Evolutionary conservation across 306 rosid species (phyloP), one percentile per base, ranked within the genome.

Genomic region (Biancaea sappan): DNA sequence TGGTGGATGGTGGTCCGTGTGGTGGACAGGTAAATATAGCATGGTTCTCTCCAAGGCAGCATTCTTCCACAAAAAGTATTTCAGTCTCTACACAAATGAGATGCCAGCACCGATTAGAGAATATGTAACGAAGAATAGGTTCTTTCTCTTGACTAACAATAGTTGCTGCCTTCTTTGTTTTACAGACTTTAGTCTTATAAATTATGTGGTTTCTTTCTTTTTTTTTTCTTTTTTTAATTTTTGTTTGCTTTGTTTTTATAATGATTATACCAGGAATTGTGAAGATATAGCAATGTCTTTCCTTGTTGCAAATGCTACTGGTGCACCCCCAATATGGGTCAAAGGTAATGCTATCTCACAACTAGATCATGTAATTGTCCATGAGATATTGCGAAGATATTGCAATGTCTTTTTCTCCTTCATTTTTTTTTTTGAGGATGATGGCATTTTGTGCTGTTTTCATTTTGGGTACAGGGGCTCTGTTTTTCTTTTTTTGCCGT

Each of bases 1-100:
- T 81, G 96, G 97, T 24, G 99, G 99, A 71, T 94, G 99, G 99
- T 92, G 96, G 99, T 92, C 97, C 2, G 99, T 94, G 68, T 94
- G 99, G 99, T 94, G 99, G 99, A 88, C 91, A 15, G 99, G 99
- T 38, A 83, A 90, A 25, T 94, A 94, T 83, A 94, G 99, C 72
- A 90, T 94, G 93, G 95, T 94, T 41, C 96, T 94, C 57, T 94
- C 99, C 10, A 94, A 94, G 89, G 99, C 99, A 31, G 97, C 99
- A 32, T 92, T 94, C 81, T 92, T 94, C 76, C 97, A 94, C 87
- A 92, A 85, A 43, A 94, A 94, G 88, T 94, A 94, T 83, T 79
- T 94, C 57, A 75, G 64, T n/a, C 59, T 90, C 14, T 94, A 88
- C 79, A 85, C 96, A n/a, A 80, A 90, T 22, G 87, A 87, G 79